phyloP scores from a whole-genome alignment of 1,139 yeast genomes.

The Chernovozyma aurita region DNA sequence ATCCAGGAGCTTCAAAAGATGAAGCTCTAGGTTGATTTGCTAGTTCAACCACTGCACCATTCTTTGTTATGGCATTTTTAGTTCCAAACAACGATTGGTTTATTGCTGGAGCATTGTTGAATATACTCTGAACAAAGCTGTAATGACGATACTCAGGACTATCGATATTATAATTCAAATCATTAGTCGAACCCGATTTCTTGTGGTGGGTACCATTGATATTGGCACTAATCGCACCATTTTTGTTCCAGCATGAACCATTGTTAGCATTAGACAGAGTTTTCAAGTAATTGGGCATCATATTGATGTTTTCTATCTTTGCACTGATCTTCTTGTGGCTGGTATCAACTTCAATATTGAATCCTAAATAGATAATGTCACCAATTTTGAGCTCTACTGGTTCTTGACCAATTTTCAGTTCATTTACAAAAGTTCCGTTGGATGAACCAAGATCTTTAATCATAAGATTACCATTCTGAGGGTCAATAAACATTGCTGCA shows the following conservation, averaged over 20 bases:
- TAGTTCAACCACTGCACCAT: slow-evolving; percentile 5
- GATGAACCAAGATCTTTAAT: slow-evolving; percentile 85
- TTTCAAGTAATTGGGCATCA: slow-evolving; percentile 39
- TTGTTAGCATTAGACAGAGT: not conserved
- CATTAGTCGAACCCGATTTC: slow-evolving; percentile 8
- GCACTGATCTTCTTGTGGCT: slow-evolving; percentile 86
- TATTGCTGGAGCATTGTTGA: slow-evolving; percentile 13
- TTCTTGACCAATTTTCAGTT: slow-evolving; percentile 60
- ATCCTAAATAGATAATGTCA: slow-evolving; percentile 83
- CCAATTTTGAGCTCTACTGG: slow-evolving; percentile 65
- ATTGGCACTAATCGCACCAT: slow-evolving; percentile 4
- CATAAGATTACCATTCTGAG: slow-evolving; percentile 62
- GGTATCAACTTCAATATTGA: slow-evolving; percentile 79
- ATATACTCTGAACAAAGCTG: slow-evolving; percentile 40
- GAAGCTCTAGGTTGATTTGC: slow-evolving; percentile 6
- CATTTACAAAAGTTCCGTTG: slow-evolving; percentile 91
- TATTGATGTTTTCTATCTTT: slow-evolving; percentile 64
- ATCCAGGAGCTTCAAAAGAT: slow-evolving; percentile 3
- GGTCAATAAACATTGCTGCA: slow-evolving; percentile 81
- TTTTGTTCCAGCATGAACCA: not conserved
- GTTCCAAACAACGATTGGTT: slow-evolving; percentile 7
- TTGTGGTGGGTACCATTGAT: slow-evolving; percentile 17
- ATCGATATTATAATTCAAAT: not conserved
- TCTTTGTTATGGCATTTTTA: slow-evolving; percentile 11
- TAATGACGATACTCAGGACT: slow-evolving; percentile 36